Base-by-base conservation (phyloP, 176 grass and related monocot genomes). In the Lolium multiflorum region DNA sequence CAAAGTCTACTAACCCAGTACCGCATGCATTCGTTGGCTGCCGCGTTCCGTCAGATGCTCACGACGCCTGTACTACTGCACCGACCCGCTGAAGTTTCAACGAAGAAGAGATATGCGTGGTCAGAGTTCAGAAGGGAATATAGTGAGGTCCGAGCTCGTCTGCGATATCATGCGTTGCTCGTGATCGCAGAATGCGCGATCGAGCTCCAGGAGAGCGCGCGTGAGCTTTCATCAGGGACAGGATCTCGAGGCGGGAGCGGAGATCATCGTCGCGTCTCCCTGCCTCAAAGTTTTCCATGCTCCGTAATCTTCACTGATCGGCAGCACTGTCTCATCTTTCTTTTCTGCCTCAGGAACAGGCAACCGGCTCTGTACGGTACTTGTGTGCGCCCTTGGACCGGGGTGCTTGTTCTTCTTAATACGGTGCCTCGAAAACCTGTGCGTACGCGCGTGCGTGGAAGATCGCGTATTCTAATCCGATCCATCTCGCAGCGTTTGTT, bases 1-100 rank as follows among this genome's bases (percentile, higher is more conserved):
- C 28, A n/a, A 77, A 69, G 61, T 83, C 72, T 77, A 85, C 82
- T 63, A 57, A 68, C 49, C 24, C 22, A 11, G 18, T 54, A 54
- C 14, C 5, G 25, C 61, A 46, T 20, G 58, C 58, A 26, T 6
- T 26, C 22, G 60, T 63, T 4, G 48, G 13, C 22, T 4, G 39
- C 39, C 39, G 39, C 39, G 12, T 10, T 4, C 9, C n/a, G 39
- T 58, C 20, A 28, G 37, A 28, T 26, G 12, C 2, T 17, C 16
- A 46, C 62, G 44, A 20, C 38, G 5, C 35, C 14, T 9, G 17
- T 17, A 11, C 67, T 10, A 16, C 17, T 64, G 61, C 61, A 25
- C 61, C 47, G 48, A 57, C 22, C 12, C n/a, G 10, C 16, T 61
- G 50, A 44, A 26, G 24, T 58, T 71, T 82, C 66, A 26, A 67